phyloP scores from a whole-genome alignment of 495 filamentous ascomycete species.

The Pseudevernia furfuracea region DNA sequence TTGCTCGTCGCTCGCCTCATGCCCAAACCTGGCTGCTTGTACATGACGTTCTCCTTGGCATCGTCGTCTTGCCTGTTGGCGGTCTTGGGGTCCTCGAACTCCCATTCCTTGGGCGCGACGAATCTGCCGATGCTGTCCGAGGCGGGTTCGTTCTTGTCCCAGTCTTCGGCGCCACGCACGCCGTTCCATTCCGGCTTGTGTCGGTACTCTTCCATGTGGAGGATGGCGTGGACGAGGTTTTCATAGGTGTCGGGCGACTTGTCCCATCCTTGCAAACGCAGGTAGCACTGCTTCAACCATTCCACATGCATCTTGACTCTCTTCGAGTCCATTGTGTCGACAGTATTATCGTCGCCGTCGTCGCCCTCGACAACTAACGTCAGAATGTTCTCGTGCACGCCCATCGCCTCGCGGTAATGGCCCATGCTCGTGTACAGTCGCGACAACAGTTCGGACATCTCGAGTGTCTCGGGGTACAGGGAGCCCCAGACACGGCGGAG shows the following conservation, averaged over 20 bases:
- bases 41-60: background rate
- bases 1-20: conserved; percentile 19
- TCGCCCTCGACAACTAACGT: conserved; percentile 41
- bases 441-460: conserved; percentile 50
- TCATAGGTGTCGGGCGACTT: conserved; percentile 24
- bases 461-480: conserved; percentile 46
- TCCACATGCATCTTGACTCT: conserved; percentile 43
- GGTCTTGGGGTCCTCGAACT: conserved; percentile 4
- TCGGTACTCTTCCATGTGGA: conserved; percentile 11
- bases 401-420: conserved; percentile 44
- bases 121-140: conserved; percentile 16
- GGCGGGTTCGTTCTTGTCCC: conserved; percentile 12
- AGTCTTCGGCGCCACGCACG: conserved; percentile 8
- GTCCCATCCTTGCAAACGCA: conserved; percentile 32
- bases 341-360: conserved; percentile 29
- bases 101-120: conserved; percentile 13
- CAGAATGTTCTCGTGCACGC: conserved; percentile 49
- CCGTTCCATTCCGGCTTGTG: conserved; percentile 9
- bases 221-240: conserved; percentile 14
- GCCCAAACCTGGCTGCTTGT: conserved; percentile 6
- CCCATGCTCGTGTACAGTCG: conserved; percentile 45
- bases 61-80: background rate
- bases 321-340: conserved; percentile 30
- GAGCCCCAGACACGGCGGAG: conserved; percentile 51
- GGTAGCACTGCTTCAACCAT: conserved; percentile 41